Conservation (phyloP, 2,329 filamentous ascomycete species). For the Stenocarpella maydis region DNA sequence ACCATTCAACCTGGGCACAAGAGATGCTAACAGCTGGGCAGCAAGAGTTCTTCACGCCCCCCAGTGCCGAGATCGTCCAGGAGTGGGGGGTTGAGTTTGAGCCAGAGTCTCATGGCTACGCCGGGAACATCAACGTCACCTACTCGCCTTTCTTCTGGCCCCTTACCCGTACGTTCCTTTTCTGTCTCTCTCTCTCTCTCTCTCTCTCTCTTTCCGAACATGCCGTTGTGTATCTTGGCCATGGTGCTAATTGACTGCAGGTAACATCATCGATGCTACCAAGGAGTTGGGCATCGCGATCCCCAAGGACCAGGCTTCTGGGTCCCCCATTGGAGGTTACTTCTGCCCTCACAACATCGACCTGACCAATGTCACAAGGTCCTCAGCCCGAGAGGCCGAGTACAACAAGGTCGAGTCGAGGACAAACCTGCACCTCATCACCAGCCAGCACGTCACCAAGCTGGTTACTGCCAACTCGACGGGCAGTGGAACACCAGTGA, state of each 20-base stretch:
- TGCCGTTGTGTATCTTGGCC: neutral
- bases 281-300: slow-evolving; percentile 37
- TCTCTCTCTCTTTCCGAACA: no score
- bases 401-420: slow-evolving; percentile 39
- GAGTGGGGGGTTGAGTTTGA: slow-evolving; percentile 44
- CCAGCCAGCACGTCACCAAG: slow-evolving; percentile 42
- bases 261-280: slow-evolving; percentile 36
- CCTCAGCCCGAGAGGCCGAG: slow-evolving; percentile 42
- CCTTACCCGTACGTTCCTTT: slow-evolving; percentile 36
- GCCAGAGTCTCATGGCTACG: slow-evolving; percentile 39
- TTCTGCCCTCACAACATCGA: slow-evolving; percentile 40
- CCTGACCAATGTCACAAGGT: slow-evolving; percentile 40
- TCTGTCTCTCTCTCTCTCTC: no score
- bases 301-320: slow-evolving; percentile 35
- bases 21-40: neutral
- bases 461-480: slow-evolving; percentile 35
- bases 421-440: slow-evolving; percentile 42
- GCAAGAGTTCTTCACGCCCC: slow-evolving; percentile 42
- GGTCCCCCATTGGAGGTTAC: slow-evolving; percentile 37
- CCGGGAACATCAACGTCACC: slow-evolving; percentile 42
- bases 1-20: neutral
- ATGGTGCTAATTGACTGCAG: slow-evolving; percentile 4
- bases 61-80: slow-evolving; percentile 37
- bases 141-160: slow-evolving; percentile 46
- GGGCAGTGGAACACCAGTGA: slow-evolving; percentile 3